Evolutionary conservation across 352 stramenopile species (phyloP).

Genomic region (Phytopythium vexans): DNA sequence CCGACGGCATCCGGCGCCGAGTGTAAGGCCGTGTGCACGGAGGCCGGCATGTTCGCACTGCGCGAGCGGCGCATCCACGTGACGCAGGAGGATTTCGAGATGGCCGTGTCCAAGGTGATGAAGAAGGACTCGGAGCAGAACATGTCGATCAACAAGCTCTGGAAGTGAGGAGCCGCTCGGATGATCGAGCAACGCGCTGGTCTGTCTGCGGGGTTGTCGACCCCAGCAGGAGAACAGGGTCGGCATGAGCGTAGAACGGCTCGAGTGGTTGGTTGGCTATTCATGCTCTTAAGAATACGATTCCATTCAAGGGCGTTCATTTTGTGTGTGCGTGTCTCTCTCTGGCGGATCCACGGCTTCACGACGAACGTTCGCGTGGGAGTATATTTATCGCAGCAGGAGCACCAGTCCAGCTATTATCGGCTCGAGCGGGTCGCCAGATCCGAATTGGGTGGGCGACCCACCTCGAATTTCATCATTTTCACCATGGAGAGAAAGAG

Average conservation of each 20-base stretch:
- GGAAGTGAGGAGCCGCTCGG: conserved; percentile 89
- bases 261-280: too few relatives aligned
- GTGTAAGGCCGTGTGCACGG: conserved; percentile 99
- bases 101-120: conserved; percentile 99
- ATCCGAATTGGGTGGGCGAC: not conserved
- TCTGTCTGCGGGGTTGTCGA: too few relatives aligned
- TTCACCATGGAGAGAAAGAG: conserved; percentile 3
- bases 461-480: not conserved
- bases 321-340: too few relatives aligned
- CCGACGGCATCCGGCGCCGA: conserved; percentile 96
- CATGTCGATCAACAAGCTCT: conserved; percentile 99
- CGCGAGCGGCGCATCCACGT: conserved; percentile 99
- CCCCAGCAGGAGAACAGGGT: too few relatives aligned
- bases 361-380: not conserved
- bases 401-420: not conserved
- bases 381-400: not conserved
- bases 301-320: too few relatives aligned
- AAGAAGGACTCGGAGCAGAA: conserved; percentile 99
- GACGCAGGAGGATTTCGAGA: conserved; percentile 99
- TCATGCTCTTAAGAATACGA: too few relatives aligned
- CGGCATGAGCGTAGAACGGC: too few relatives aligned
- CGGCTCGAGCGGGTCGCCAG: too few relatives aligned
- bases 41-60: conserved; percentile 99
- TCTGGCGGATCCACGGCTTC: too few relatives aligned
- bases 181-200: too few relatives aligned